Conservation (phyloP, 331 rosid genomes). For the Quercus lobata region DNA sequence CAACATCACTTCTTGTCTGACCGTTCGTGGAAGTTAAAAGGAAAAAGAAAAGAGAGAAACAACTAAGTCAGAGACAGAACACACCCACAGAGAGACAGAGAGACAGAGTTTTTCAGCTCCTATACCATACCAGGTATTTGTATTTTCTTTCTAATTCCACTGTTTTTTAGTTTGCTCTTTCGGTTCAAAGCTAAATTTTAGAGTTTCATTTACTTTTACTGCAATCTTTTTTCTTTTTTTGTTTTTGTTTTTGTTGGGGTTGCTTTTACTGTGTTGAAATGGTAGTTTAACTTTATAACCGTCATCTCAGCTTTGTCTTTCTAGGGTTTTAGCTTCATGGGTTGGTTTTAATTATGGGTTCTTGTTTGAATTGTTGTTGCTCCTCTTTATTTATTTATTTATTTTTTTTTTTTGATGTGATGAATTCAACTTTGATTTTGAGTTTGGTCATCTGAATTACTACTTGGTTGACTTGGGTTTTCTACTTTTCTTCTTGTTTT, state of each 20-base stretch:
- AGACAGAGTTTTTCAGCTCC: slow-evolving; percentile 28
- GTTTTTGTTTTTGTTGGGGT: not conserved
- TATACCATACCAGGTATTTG: slow-evolving; percentile 26
- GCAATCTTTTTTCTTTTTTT: not conserved
- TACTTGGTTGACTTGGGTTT: slow-evolving; percentile 53
- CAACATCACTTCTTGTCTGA: slow-evolving; percentile 34
- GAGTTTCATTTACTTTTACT: slow-evolving; percentile 6
- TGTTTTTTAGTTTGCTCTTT: not conserved
- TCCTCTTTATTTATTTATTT: slow-evolving; percentile 4
- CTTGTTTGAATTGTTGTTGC: not conserved
- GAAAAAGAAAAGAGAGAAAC: not conserved
- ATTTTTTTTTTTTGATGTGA: not conserved
- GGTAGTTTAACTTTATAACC: slow-evolving; percentile 29
- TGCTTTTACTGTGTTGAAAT: not conserved
- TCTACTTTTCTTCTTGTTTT: too few species aligned
- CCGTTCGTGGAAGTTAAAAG: slow-evolving; percentile 31
- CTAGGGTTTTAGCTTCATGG: slow-evolving; percentile 21
- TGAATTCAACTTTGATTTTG: not conserved
- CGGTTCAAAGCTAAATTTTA: slow-evolving; percentile 10
- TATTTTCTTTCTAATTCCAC: not conserved
- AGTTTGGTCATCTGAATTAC: not conserved
- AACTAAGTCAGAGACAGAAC: too few species aligned
- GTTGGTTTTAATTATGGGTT: slow-evolving; percentile 14
- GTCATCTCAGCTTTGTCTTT: slow-evolving; percentile 9
- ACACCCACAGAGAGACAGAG: not conserved